A percentile compares a stretch with the other conserved stretches of the same genome.
Conservation (phyloP, 345 rosid species). For the Luvunga scandens region DNA sequence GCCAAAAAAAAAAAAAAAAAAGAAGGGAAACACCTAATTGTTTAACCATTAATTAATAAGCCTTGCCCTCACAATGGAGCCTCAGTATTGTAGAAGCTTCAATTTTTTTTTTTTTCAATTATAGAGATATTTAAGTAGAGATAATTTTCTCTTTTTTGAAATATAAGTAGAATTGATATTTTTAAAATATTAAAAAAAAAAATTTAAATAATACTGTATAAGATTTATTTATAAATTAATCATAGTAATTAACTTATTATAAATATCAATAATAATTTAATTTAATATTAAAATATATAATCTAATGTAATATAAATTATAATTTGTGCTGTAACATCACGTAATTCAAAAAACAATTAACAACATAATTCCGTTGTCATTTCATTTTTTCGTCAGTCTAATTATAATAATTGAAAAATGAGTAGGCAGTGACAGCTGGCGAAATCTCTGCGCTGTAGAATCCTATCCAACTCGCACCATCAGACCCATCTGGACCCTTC, state of each 20-base stretch:
- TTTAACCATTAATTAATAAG: neutral
- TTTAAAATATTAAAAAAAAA: too few species aligned
- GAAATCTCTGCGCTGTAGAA: neutral
- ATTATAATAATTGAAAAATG: neutral
- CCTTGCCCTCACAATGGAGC: too few species aligned
- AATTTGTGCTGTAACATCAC: fast-evolving
- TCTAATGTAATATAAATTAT: too few species aligned
- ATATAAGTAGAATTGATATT: fast-evolving
- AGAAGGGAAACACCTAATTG: neutral
- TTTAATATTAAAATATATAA: fast-evolving
- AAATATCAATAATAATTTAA: fast-evolving
- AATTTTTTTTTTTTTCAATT: too few species aligned
- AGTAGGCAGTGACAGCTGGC: neutral
- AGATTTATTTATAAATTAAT: too few species aligned
- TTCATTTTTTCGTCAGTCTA: neutral
- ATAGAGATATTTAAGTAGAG: too few species aligned
- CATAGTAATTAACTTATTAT: fast-evolving
- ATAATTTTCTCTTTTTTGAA: too few species aligned
- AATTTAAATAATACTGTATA: fast-evolving
- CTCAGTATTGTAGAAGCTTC: too few species aligned
- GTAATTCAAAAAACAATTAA: neutral
- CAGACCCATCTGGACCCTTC: neutral
- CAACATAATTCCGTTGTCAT: neutral
- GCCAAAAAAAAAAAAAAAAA: too few species aligned
- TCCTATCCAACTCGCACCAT: neutral